Evolutionary conservation across 2,329 filamentous ascomycete genomes (phyloP), one percentile per base, ranked within the genome.

Genomic region (Harringtonia lauricola): DNA sequence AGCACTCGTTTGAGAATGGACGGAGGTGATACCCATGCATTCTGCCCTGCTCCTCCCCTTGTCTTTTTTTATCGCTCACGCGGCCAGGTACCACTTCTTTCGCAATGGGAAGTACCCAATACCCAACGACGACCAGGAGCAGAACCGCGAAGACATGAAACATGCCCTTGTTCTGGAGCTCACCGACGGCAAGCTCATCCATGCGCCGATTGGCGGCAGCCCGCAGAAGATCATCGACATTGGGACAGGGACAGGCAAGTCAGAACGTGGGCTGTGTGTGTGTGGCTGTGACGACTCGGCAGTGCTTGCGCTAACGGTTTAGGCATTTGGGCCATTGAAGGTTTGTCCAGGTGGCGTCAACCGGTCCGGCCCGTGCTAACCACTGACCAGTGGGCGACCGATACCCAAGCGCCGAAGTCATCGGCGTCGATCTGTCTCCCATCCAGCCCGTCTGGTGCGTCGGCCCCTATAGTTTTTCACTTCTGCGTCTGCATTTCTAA

Each of bases 401-500:
- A 28, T 47, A 39, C 21, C 47, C 47, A 6, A 31, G 39, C n/a
- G 41, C 45, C 35, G 38, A 45, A 30, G 39, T 49, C 12, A 26
- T 49, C 8, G 47, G 47, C 28, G 43, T 76, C 50, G 65, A 68
- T 48, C 53, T 67, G 8, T 61, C 59, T 12, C 61, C 61, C 12
- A 64, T 46, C 26, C 44, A 69, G 71, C 46, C 55, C 70, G 3
- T 72, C 68, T 3, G 68, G 68, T 2, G 72, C 71, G 13, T 29
- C 67, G 71, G 29, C 67, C 14, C 3, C 8, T 8, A 30, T 17
- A 14, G n/a, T 13, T 10, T 17, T n/a, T 33, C 42, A 34, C 1
- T 17, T 12, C 6, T 21, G 8, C 22, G 13, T 6, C 35, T 12
- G 9, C 10, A 3, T 4, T 13, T 18, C 19, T 33, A 17, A 40